These are phyloP conservation scores for Ceratocystiopsis brevicomis DNA, from an alignment of 2,329 filamentous ascomycete species.

Conservation along the genomic window DNA sequence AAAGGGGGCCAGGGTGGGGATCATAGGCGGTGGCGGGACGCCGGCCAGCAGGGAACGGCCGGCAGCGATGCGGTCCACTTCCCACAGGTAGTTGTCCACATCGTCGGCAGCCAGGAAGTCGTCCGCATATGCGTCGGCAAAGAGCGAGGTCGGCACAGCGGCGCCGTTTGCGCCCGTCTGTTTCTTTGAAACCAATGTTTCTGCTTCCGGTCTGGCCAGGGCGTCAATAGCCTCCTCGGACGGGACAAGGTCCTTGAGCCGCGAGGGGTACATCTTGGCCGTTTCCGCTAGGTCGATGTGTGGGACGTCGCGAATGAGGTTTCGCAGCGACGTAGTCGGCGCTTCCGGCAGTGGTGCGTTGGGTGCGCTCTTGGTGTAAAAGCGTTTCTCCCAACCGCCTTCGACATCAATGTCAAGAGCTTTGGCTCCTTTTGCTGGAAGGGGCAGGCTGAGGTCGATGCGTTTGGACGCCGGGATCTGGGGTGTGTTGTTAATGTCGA, in stretches of 20 bases:
- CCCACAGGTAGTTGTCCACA: conserved; percentile 54
- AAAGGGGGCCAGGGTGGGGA: conserved; percentile 33
- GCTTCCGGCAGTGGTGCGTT: conserved; percentile 52
- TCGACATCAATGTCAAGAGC: conserved; percentile 62
- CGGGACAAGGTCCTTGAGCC: conserved; percentile 29
- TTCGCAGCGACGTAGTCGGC: conserved; percentile 28
- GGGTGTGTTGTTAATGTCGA: conserved; percentile 72
- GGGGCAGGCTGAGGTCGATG: conserved; percentile 43
- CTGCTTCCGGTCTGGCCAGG: neutral
- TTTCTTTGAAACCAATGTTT: too few species aligned
- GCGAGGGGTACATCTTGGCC: conserved; percentile 42
- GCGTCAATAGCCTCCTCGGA: conserved; percentile 15
- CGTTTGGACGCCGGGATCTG: conserved; percentile 60
- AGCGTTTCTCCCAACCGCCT: conserved; percentile 33
- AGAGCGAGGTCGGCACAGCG: neutral
- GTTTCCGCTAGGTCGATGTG: conserved; percentile 33
- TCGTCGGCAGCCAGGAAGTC: conserved; percentile 51
- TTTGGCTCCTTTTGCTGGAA: conserved; percentile 23
- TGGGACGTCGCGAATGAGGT: conserved; percentile 33
- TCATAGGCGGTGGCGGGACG: conserved; percentile 13
- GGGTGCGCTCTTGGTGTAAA: conserved; percentile 65
- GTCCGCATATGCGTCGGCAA: conserved; percentile 26
- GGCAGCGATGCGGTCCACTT: conserved; percentile 36
- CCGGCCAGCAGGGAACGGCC: conserved; percentile 20
- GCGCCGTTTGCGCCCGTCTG: too few species aligned